Evolutionary conservation across 495 filamentous ascomycete genomes (phyloP).

Genomic region (Podospora australis): DNA sequence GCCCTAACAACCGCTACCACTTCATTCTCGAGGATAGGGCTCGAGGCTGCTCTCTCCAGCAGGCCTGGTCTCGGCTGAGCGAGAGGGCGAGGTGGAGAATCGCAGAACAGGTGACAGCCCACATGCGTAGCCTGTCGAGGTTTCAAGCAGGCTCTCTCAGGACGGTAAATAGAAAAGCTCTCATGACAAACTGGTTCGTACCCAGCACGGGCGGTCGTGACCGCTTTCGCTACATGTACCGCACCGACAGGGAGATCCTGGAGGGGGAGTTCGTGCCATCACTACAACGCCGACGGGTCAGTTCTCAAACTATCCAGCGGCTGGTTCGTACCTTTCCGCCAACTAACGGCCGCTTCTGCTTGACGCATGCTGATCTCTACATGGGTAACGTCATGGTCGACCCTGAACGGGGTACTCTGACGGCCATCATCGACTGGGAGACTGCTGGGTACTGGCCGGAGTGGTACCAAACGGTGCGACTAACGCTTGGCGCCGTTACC

Average conservation of each 20-base stretch:
- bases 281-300: not conserved
- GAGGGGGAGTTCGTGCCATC: not conserved
- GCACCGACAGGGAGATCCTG: conserved; percentile 3
- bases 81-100: not conserved
- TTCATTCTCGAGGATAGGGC: not conserved
- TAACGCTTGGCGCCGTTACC: no score
- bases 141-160: not conserved
- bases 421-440: conserved; percentile 14
- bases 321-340: conserved; percentile 2
- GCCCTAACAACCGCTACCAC: not conserved
- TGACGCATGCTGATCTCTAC: conserved; percentile 10
- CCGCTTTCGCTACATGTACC: not conserved
- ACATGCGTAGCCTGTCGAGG: not conserved
- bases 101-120: not conserved
- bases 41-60: not conserved
- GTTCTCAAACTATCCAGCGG: not conserved
- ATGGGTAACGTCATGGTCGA: conserved; percentile 9
- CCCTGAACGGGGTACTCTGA: not conserved
- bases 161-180: not conserved
- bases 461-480: no score
- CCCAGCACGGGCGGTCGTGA: not conserved
- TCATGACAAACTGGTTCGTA: conserved; percentile 6
- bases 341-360: not conserved
- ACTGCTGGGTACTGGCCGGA: conserved; percentile 6
- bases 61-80: not conserved